phyloP scores from a whole-genome alignment of 2,329 filamentous ascomycete species.

The Pseudogymnoascus destructans region DNA sequence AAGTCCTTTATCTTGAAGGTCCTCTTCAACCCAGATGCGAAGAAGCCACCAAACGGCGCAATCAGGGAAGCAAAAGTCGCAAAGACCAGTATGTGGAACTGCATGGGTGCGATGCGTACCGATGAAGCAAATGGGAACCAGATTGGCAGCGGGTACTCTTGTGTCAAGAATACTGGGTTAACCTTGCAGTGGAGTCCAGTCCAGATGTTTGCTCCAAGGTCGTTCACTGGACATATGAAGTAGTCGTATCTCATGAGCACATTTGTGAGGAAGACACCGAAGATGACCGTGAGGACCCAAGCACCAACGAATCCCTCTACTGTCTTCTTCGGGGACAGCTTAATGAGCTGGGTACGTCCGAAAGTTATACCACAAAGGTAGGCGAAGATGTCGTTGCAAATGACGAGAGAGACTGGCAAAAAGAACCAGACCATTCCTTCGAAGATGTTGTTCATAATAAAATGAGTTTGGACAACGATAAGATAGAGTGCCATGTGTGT shows the following conservation, averaged over 20 bases:
- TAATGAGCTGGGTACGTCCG: constrained; percentile 90
- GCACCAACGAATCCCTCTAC: constrained; percentile 95
- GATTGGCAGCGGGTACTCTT: constrained; percentile 58
- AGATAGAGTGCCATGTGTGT: constrained; percentile 98
- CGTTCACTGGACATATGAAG: constrained; percentile 95
- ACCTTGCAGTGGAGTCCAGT: constrained; percentile 80
- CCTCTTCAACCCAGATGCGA: constrained; percentile 91
- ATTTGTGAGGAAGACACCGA: constrained; percentile 70
- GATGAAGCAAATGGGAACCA: constrained; percentile 61
- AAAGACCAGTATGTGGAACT: constrained; percentile 82
- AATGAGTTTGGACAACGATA: constrained; percentile 95
- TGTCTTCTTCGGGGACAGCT: constrained; percentile 97
- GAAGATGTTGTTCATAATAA: constrained; percentile 99
- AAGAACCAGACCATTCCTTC: constrained; percentile 99
- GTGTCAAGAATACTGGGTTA: constrained; percentile 81
- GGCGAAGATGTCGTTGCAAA: constrained; percentile 97
- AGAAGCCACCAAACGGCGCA: constrained; percentile 95
- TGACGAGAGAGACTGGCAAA: constrained; percentile 83
- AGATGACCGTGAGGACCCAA: constrained; percentile 88
- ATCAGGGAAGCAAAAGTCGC: constrained; percentile 93
- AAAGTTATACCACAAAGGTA: constrained; percentile 97
- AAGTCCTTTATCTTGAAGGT: constrained; percentile 99
- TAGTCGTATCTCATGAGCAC: constrained; percentile 84
- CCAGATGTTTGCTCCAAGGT: constrained; percentile 85
- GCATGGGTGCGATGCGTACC: constrained; percentile 72